Evolutionary conservation across 1,139 yeast species (phyloP).

Genomic region (Hyphopichia fennica): DNA sequence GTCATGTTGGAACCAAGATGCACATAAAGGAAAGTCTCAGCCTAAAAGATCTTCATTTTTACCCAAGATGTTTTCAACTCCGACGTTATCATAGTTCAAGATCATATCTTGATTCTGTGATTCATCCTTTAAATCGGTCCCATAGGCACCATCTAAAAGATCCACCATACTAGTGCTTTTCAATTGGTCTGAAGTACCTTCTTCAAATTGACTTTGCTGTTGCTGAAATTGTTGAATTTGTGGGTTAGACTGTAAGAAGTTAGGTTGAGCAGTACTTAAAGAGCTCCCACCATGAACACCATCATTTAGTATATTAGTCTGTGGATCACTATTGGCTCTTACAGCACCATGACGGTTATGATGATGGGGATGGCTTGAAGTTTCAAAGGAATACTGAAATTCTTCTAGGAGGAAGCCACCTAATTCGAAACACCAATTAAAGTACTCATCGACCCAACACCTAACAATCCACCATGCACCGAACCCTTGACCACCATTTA

Average conservation of each 20-base stretch:
- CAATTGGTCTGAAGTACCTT: constrained; percentile 5
- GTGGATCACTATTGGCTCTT: not conserved
- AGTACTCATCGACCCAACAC: constrained; percentile 77
- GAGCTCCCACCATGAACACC: not conserved
- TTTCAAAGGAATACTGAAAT: constrained; percentile 10
- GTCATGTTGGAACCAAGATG: not conserved
- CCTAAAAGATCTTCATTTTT: constrained; percentile 4
- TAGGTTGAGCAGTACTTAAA: not conserved
- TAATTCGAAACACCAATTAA: constrained; percentile 67
- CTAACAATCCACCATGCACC: constrained; percentile 79
- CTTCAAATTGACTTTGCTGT: constrained; percentile 6
- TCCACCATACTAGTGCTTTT: constrained; percentile 20
- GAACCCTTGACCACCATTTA: constrained; percentile 61
- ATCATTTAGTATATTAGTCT: not conserved
- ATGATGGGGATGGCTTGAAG: not conserved
- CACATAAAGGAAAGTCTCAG: not conserved
- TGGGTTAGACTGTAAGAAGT: not conserved
- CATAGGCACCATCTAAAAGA: constrained; percentile 26
- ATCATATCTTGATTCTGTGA: constrained; percentile 7
- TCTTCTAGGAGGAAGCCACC: constrained; percentile 60
- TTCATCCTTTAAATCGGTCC: constrained; percentile 11
- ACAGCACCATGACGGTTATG: not conserved
- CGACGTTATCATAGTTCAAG: constrained; percentile 13
- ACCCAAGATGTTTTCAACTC: constrained; percentile 13
- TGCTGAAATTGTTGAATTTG: constrained; percentile 2